Percentiles rank a stretch among this genome's conserved stretches.
phyloP scores from a whole-genome alignment of 2,329 filamentous ascomycete species.

The Fusarium domesticum region DNA sequence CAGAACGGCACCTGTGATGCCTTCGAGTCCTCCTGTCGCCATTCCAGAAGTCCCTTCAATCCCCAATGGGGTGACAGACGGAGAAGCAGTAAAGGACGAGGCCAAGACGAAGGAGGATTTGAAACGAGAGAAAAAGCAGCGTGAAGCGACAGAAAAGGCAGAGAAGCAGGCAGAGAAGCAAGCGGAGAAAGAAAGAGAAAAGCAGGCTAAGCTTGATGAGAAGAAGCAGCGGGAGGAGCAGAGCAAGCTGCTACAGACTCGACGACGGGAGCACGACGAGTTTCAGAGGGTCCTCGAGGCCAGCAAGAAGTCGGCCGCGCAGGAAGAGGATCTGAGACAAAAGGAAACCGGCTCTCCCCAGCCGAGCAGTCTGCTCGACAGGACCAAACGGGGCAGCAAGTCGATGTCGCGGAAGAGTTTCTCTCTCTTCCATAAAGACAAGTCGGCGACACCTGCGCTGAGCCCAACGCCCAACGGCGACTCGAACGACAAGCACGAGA shows the following conservation, averaged over 20 bases:
- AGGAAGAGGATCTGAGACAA: constrained; percentile 45
- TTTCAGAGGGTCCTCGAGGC: constrained; percentile 61
- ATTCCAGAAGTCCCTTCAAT: constrained; percentile 15
- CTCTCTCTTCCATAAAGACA: constrained; percentile 59
- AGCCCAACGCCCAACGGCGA: constrained; percentile 21
- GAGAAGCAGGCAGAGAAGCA: constrained; percentile 46
- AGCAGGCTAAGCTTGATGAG: constrained; percentile 44
- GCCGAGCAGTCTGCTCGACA: constrained; percentile 53
- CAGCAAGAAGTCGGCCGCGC: constrained; percentile 60
- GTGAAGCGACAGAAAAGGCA: constrained; percentile 54
- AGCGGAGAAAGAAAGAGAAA: constrained; percentile 35
- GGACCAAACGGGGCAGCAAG: constrained; percentile 70
- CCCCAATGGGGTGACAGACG: constrained; percentile 22
- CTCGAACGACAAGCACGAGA: constrained; percentile 44
- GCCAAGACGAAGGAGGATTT: constrained; percentile 57
- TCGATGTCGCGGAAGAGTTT: constrained; percentile 76
- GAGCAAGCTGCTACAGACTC: constrained; percentile 49
- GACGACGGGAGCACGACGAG: constrained; percentile 59
- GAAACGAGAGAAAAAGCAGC: constrained; percentile 67
- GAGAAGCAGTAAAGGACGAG: constrained; percentile 28
- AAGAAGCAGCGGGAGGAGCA: constrained; percentile 50
- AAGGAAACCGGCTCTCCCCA: constrained; percentile 41
- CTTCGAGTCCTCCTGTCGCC: constrained; percentile 15
- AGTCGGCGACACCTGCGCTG: constrained; percentile 30
- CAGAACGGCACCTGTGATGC: constrained; percentile 55